A percentile compares a stretch with the other conserved stretches of the same genome.
phyloP scores from a whole-genome alignment of 2,329 filamentous ascomycete species.

The Mycosphaerella arachidis region DNA sequence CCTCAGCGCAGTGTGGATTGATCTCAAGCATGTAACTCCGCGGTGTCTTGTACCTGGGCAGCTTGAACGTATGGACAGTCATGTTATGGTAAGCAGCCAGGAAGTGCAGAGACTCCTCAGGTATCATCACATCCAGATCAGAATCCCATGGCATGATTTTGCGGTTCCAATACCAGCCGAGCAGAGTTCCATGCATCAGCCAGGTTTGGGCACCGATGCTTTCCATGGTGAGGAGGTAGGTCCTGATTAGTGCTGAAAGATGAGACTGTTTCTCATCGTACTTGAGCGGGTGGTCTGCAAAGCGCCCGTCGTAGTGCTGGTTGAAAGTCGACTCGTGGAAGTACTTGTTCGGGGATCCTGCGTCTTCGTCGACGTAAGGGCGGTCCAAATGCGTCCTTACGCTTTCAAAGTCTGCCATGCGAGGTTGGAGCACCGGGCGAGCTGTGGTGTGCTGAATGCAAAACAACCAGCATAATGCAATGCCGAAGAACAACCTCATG shows the following conservation, averaged over 20 bases:
- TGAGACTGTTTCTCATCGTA: slow-evolving; percentile 46
- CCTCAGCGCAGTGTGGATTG: slow-evolving; percentile 52
- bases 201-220: slow-evolving; percentile 56
- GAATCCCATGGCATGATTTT: slow-evolving; percentile 60
- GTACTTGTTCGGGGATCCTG: slow-evolving; percentile 45
- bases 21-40: slow-evolving; percentile 54
- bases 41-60: slow-evolving; percentile 14
- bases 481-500: slow-evolving; percentile 7
- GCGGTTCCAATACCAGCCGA: slow-evolving; percentile 62
- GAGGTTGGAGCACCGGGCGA: slow-evolving; percentile 13
- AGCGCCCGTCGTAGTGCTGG: slow-evolving; percentile 55
- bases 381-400: slow-evolving; percentile 39
- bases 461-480: slow-evolving; percentile 1
- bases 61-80: slow-evolving; percentile 49
- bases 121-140: slow-evolving; percentile 57
- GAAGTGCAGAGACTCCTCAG: slow-evolving; percentile 51
- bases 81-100: slow-evolving; percentile 59
- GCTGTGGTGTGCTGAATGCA: slow-evolving; percentile 3
- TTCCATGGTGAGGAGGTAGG: slow-evolving; percentile 55
- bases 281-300: slow-evolving; percentile 44
- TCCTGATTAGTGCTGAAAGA: slow-evolving; percentile 50
- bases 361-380: slow-evolving; percentile 18
- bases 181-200: slow-evolving; percentile 59
- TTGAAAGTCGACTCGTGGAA: slow-evolving; percentile 52
- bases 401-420: slow-evolving; percentile 43